Evolutionary conservation across 2,329 filamentous ascomycete species (phyloP).

Genomic region (Botrytis cinerea): DNA sequence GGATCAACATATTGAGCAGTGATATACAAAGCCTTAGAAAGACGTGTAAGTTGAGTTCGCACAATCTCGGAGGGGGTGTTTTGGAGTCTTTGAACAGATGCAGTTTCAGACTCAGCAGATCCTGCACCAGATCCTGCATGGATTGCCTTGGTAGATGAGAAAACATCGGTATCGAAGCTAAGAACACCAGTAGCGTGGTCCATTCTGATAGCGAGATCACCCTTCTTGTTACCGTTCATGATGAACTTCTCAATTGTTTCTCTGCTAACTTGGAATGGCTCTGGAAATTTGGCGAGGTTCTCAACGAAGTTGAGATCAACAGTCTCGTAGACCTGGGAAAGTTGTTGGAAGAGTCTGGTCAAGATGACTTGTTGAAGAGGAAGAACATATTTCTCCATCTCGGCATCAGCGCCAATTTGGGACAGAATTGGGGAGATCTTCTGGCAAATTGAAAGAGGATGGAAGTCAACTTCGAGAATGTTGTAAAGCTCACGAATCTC

Average conservation of each 20-base stretch:
- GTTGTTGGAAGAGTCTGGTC: conserved; percentile 96
- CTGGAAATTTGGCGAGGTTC: conserved; percentile 90
- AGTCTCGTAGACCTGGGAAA: conserved; percentile 98
- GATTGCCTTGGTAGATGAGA: conserved; percentile 92
- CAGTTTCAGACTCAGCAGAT: conserved; percentile 81
- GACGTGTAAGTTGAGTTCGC: conserved; percentile 86
- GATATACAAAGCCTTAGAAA: conserved; percentile 87
- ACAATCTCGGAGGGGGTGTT: conserved; percentile 98
- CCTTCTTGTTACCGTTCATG: conserved; percentile 99
- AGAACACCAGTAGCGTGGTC: conserved; percentile 93
- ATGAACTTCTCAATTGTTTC: conserved; percentile 99
- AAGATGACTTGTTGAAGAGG: conserved; percentile 98
- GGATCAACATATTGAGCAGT: conserved; percentile 97
- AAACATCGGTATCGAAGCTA: conserved; percentile 97
- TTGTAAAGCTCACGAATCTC: conserved; percentile 98
- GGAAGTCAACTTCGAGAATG: conserved; percentile 98
- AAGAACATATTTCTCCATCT: conserved; percentile 96
- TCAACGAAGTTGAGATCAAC: conserved; percentile 94
- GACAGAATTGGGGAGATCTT: conserved; percentile 96
- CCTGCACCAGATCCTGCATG: conserved; percentile 82
- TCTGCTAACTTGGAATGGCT: conserved; percentile 89
- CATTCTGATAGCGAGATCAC: conserved; percentile 92
- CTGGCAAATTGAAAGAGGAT: conserved; percentile 96
- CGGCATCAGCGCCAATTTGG: conserved; percentile 88
- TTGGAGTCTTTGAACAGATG: conserved; percentile 90